Percentiles rank a stretch among this genome's conserved stretches.
phyloP scores from a whole-genome alignment of 495 filamentous ascomycete species.

The Hypoxylon intermedium region DNA sequence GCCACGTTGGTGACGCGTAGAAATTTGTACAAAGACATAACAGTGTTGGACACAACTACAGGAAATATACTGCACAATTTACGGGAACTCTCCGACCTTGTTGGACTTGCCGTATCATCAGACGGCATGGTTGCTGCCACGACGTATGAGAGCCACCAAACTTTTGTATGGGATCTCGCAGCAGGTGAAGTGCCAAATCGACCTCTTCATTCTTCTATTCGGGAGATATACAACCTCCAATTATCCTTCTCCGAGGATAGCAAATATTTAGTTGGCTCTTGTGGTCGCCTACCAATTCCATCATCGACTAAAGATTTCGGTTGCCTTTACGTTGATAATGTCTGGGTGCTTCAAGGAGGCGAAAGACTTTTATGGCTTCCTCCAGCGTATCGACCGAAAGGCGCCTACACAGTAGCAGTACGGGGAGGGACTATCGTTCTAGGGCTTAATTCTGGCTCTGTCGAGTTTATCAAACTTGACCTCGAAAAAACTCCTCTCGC shows the following conservation, averaged over 20 bases:
- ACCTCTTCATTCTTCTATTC: not conserved
- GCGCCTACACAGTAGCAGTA: not conserved
- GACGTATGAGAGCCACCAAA: too few relatives aligned
- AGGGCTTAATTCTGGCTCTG: not conserved
- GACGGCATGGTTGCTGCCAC: not conserved
- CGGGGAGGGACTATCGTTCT: not conserved
- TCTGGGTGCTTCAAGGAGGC: conserved; percentile 15
- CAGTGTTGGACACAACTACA: not conserved
- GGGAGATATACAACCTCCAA: too few relatives aligned
- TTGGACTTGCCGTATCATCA: too few relatives aligned
- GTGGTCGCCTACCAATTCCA: not conserved
- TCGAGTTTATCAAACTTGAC: conserved; percentile 10
- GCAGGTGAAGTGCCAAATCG: not conserved
- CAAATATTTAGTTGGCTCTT: not conserved
- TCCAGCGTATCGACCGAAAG: not conserved
- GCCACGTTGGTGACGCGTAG: not conserved
- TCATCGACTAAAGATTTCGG: not conserved
- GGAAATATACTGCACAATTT: not conserved
- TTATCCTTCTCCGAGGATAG: conserved; percentile 4
- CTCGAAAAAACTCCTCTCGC: conserved; percentile 13
- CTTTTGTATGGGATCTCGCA: conserved; percentile 1
- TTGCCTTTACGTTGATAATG: conserved; percentile 3
- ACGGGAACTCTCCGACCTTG: too few relatives aligned
- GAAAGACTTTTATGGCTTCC: conserved; percentile 13
- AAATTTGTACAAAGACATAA: too few relatives aligned